Base-by-base conservation (phyloP, 148 eudicot genomes). In the Vaccinium darrowii region DNA sequence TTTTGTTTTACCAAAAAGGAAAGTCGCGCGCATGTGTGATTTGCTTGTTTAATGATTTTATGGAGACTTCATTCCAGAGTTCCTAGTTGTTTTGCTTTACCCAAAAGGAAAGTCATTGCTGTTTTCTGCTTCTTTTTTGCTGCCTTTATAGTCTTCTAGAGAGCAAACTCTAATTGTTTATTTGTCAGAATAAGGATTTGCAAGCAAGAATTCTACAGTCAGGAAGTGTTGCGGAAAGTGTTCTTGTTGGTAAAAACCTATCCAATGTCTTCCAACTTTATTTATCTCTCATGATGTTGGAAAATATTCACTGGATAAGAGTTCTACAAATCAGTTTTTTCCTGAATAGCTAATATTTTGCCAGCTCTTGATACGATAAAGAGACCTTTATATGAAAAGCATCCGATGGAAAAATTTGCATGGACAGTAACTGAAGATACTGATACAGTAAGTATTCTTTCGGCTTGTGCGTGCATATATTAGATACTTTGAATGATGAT, bases 331-430 rank as follows among this genome's bases (percentile, higher is more conserved):
- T 75, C 79, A 72, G 19, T 72, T 69, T 73, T 77, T 69, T 65
- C 84, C 79, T 87, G 27, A 36, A 18, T 83, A 30, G 52, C 62
- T 75, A 76, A 62, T 77, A n/a, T 63, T 54, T 83, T 90, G 81
- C 84, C 86, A 96, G 99, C 93, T 49, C 90, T 94, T 80, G 94
- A 92, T 76, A 93, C 92, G 84, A 91, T 92, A 80, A 92, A 86
- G 90, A 92, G 90, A 89, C 98, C 99, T 87, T 87, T 94, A 88
- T 94, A 93, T 82, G 91, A 88, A 87, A 92, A 93, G 90, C 99
- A 92, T 85, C 99, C 99, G 63, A 96, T 92, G 99, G 90, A 88
- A 67, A 94, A 94, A 85, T 96, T 96, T 90, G 86, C 99, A 19
- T 96, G 94, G 99, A 94, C 99, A 25, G 57, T 91, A 23, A 92